These are phyloP conservation scores for Neonectria magnoliae DNA, from an alignment of 2,329 filamentous ascomycete genomes.

Conservation along the genomic window DNA sequence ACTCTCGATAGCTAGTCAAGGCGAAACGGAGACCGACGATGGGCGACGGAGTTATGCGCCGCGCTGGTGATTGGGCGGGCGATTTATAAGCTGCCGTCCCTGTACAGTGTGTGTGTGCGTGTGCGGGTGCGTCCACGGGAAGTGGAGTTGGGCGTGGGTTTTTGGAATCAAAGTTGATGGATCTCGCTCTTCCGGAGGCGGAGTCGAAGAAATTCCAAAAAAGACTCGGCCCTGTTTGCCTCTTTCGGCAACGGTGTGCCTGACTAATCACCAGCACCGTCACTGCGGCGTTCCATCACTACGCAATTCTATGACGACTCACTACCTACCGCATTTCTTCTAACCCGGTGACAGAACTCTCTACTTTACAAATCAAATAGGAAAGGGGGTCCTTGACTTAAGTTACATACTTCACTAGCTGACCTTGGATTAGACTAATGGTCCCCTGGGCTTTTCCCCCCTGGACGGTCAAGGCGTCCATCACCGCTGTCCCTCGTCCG, in stretches of 20 bases:
- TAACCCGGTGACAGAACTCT: not conserved
- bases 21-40: not conserved
- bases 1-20: too few species aligned
- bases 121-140: not conserved
- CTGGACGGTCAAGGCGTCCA: not conserved
- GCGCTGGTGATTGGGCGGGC: conserved; percentile 19
- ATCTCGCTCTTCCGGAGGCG: not conserved
- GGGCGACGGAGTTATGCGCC: conserved; percentile 4
- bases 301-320: not conserved
- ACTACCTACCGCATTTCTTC: not conserved
- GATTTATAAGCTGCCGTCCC: conserved; percentile 34
- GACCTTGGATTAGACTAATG: not conserved
- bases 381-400: not conserved
- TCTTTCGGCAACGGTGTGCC: not conserved
- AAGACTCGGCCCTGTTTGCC: conserved; percentile 1
- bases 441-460: not conserved
- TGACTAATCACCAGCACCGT: conserved; percentile 20
- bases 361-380: not conserved
- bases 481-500: conserved; percentile 39
- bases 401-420: not conserved
- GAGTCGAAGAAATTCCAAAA: not conserved
- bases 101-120: not conserved
- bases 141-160: not conserved
- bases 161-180: conserved; percentile 17
- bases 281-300: too few species aligned